Conservation (phyloP, 345 rosid species). For the thale cress (Arabidopsis thaliana) region DNA sequence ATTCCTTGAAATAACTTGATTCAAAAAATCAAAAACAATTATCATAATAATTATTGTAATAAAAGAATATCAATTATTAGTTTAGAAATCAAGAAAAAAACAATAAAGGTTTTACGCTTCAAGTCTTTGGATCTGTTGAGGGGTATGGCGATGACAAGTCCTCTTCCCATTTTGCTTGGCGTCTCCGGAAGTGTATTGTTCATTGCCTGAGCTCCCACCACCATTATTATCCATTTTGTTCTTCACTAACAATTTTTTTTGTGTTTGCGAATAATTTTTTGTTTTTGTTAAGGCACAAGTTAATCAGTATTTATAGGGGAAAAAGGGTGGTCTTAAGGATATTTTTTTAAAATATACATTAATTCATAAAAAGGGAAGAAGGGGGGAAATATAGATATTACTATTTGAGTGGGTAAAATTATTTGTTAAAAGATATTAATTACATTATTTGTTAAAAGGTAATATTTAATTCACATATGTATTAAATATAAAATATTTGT, state of each 20-base stretch:
- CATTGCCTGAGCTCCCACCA: conserved; percentile 50
- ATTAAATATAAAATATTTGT: neutral
- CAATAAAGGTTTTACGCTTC: conserved; percentile 52
- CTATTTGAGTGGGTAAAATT: neutral
- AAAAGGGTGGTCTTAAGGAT: neutral
- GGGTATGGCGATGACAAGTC: conserved; percentile 58
- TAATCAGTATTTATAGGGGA: conserved; percentile 22
- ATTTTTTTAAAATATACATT: neutral
- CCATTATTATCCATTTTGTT: conserved; percentile 28
- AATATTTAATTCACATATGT: neutral
- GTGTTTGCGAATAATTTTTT: neutral
- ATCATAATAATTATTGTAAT: neutral
- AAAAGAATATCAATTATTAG: too few species aligned
- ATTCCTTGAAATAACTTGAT: conserved; percentile 62
- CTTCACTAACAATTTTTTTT: neutral
- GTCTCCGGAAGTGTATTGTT: conserved; percentile 37
- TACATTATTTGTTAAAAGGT: neutral
- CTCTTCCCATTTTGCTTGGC: conserved; percentile 36
- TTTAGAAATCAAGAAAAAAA: neutral
- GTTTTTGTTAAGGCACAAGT: conserved; percentile 13
- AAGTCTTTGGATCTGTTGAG: conserved; percentile 55
- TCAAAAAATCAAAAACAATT: neutral
- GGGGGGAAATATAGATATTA: neutral
- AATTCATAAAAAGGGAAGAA: neutral
- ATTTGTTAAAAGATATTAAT: conserved; percentile 21